phyloP scores from a whole-genome alignment of 257 asterid species.

The Thymus quinquecostatus region DNA sequence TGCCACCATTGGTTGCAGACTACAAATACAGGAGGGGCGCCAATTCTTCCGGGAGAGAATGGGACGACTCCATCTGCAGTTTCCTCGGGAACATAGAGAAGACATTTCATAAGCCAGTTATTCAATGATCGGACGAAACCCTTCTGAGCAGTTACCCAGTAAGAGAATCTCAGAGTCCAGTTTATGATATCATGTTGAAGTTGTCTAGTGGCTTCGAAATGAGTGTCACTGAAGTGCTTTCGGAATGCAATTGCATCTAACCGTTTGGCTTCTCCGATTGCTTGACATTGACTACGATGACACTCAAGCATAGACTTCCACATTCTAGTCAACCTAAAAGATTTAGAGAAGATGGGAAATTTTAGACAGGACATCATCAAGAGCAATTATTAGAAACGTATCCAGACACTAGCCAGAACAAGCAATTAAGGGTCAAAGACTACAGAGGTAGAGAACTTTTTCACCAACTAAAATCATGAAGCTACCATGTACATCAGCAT shows the following conservation, averaged over 20 bases:
- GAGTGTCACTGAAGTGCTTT: slow-evolving; percentile 72
- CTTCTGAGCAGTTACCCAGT: slow-evolving; percentile 82
- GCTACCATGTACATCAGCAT: background rate
- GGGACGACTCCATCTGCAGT: slow-evolving; percentile 87
- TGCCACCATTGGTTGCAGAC: slow-evolving; percentile 91
- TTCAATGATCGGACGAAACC: slow-evolving; percentile 73
- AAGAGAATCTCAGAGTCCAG: slow-evolving; percentile 82
- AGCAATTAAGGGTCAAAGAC: background rate
- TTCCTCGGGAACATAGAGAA: slow-evolving; percentile 89
- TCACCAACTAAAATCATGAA: background rate
- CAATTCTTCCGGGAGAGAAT: slow-evolving; percentile 89
- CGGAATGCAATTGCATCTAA: slow-evolving; percentile 72
- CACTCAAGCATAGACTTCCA: slow-evolving; percentile 96
- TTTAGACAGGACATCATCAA: slow-evolving; percentile 15
- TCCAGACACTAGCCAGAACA: background rate
- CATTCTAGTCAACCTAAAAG: slow-evolving; percentile 72
- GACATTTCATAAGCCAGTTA: slow-evolving; percentile 92
- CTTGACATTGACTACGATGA: slow-evolving; percentile 82
- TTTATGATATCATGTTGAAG: slow-evolving; percentile 78
- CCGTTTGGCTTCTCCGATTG: slow-evolving; percentile 78
- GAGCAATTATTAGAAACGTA: slow-evolving; percentile 4
- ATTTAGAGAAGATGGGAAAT: background rate
- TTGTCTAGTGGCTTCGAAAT: slow-evolving; percentile 79
- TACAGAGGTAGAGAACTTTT: background rate
- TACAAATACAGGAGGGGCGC: slow-evolving; percentile 89